A percentile compares a stretch with the other conserved stretches of the same genome.
Conservation (phyloP, 306 rosid genomes). For the Carpinus viminea region DNA sequence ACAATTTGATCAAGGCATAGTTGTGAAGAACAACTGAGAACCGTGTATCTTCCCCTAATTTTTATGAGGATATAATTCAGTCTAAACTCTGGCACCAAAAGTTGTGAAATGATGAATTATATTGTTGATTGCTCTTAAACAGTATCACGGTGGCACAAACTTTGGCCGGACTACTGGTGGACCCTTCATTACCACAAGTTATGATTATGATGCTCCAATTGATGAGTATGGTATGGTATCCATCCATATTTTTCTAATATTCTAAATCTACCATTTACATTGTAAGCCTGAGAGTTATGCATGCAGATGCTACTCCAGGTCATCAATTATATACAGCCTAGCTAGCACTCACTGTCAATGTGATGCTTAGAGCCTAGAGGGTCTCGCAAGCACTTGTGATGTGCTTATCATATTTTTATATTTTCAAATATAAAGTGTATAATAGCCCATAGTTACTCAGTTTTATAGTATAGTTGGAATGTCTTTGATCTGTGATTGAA, state of each 20-base stretch:
- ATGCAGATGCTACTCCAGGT: not conserved
- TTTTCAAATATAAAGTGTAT: not conserved
- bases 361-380: conserved; percentile 6
- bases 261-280: conserved; percentile 6
- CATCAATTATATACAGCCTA: conserved; percentile 5
- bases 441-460: not conserved
- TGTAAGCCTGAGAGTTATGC: conserved; percentile 15
- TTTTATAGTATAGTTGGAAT: not conserved
- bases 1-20: no score
- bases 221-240: conserved; percentile 86
- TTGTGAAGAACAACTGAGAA: no score
- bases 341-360: conserved; percentile 1
- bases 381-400: not conserved
- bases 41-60: not conserved
- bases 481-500: not conserved
- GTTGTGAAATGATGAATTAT: conserved; percentile 20
- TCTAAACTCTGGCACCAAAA: not conserved
- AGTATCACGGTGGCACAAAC: conserved; percentile 99
- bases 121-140: conserved; percentile 35
- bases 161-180: conserved; percentile 81
- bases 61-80: not conserved
- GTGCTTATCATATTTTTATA: conserved; percentile 12
- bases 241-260: conserved; percentile 4
- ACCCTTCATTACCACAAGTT: conserved; percentile 84
- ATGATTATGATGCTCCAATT: conserved; percentile 93